Evolutionary conservation across 495 filamentous ascomycete genomes (phyloP), one percentile per base, ranked within the genome.

Genomic region (Aspergillus haitiensis): DNA sequence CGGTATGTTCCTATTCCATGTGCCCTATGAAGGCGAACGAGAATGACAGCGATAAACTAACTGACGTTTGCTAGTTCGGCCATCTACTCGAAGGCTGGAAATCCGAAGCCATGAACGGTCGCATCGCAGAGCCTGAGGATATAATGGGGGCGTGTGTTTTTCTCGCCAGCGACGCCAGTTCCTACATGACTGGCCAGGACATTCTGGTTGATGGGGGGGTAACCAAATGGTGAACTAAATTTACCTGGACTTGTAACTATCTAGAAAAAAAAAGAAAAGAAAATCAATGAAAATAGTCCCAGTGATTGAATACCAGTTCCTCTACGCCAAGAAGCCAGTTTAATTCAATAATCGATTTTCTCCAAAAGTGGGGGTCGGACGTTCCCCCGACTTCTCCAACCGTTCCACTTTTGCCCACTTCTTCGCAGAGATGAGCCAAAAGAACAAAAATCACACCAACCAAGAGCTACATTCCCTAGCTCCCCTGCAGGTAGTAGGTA

Each of bases 91-190:
- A 70, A 10, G 52, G 88, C 67, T 96, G 90, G 92, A 86, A 85
- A 57, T 78, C 78, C 9, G 72, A 88, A 56, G 91, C 88, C 11
- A 92, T 91, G 27, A 87, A 88, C 76, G 78, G 80, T 27, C 82
- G 91, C 10, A 77, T 94, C 15, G 90, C 90, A 39, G 79, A 79
- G 51, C 86, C 89, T 18, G 87, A 94, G 67, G 92, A 92, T 67
- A 81, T 95, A 12, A 92, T 92, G 77, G 88, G 86, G 45, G 81
- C 92, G 39, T 91, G 88, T 55, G 85, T 94, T 50, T 93, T 89
- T 75, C 77, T 96, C 48, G 89, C 88, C 6, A 90, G 87, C 35
- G 89, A 94, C 61, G 86, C 89, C 6, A 87, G 82, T 34, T 68
- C 76, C 36, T 96, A 89, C 76, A 40, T 40, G 37, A 40, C 37